A percentile compares a stretch with the other conserved stretches of the same genome.
Evolutionary conservation across 805 yeast genomes (phyloP).

Genomic region (Hanseniaspora occidentalis): DNA sequence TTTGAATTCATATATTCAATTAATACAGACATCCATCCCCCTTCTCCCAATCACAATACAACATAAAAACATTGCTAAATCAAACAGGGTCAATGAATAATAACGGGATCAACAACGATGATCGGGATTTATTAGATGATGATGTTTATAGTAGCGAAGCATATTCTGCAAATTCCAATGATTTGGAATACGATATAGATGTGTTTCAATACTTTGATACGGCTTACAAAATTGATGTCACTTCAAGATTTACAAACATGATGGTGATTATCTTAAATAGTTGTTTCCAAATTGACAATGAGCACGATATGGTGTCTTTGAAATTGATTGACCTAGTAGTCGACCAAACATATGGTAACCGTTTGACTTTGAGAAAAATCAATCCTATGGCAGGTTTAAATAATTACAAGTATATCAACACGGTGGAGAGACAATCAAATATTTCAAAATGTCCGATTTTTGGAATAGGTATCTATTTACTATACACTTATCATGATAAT

Average conservation of each 20-base stretch:
- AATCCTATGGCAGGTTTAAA: constrained; percentile 18
- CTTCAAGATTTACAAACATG: not conserved
- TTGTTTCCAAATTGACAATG: constrained; percentile 18
- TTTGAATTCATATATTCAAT: not conserved
- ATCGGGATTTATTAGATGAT: not conserved
- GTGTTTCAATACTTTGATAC: not conserved
- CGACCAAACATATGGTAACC: constrained; percentile 24
- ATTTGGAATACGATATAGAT: not conserved
- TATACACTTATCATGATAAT: constrained; percentile 6
- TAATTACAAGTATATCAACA: constrained; percentile 21
- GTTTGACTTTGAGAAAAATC: constrained; percentile 23
- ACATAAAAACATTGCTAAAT: no score
- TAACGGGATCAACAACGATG: not conserved
- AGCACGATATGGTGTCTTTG: constrained; percentile 11
- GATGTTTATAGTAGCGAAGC: not conserved
- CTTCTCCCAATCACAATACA: no score
- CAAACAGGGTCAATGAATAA: not conserved
- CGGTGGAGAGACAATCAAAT: constrained; percentile 21
- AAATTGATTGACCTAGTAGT: constrained; percentile 21
- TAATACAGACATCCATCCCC: no score
- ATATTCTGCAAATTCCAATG: not conserved
- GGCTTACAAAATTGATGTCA: not conserved
- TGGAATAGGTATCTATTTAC: constrained; percentile 21
- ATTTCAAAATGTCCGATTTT: constrained; percentile 23
- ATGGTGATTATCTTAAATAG: not conserved